phyloP scores from a whole-genome alignment of 257 asterid species.

The Paulownia fortunei region DNA sequence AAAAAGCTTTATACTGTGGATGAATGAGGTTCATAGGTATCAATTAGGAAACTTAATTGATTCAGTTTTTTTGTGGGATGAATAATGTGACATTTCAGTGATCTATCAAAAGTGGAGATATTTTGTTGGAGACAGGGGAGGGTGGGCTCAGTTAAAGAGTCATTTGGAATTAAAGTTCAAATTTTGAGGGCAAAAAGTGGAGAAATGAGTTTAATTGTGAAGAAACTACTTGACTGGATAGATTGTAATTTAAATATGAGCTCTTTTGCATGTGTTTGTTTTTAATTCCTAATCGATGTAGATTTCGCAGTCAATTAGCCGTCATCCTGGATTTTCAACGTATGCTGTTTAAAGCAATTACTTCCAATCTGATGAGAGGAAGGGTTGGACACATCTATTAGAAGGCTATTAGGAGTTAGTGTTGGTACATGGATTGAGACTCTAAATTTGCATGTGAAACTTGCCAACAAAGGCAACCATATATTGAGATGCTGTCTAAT shows the following conservation, averaged over 20 bases:
- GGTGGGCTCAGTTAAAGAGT: neutral
- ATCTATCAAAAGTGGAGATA: neutral
- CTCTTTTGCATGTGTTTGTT: neutral
- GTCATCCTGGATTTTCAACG: neutral
- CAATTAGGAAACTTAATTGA: neutral
- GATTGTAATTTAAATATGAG: neutral
- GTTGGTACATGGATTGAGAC: slow-evolving; percentile 10
- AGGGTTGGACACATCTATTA: neutral
- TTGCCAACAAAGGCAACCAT: neutral
- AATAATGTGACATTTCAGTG: neutral
- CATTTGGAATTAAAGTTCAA: neutral
- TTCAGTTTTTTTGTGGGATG: neutral
- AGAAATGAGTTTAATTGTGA: neutral
- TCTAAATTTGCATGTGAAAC: slow-evolving; percentile 17
- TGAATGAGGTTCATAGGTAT: neutral
- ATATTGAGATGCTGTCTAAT: slow-evolving; percentile 16
- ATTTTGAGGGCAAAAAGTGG: neutral
- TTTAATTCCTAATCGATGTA: neutral
- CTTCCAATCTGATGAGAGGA: neutral
- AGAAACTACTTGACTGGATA: slow-evolving; percentile 8
- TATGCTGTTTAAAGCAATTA: neutral
- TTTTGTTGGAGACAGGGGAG: neutral
- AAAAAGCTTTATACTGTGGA: slow-evolving; percentile 1
- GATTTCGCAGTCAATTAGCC: slow-evolving; percentile 3
- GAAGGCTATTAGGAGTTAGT: neutral